A percentile compares a stretch with the other conserved stretches of the same genome.
Conservation (phyloP, 768 basidiomycete species). For the Serendipita vermifera region DNA sequence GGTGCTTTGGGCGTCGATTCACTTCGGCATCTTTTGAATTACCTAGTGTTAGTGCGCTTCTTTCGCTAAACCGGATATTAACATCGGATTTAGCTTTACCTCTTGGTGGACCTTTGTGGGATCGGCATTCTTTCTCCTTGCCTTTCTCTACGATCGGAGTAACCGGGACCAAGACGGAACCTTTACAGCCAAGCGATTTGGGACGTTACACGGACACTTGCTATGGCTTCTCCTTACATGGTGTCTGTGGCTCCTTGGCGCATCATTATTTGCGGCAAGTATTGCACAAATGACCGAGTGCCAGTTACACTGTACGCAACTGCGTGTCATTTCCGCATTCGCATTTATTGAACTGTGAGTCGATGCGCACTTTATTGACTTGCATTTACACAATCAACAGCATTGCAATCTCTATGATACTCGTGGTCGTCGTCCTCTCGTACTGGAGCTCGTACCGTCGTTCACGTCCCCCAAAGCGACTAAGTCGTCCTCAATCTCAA, state of each 20-base stretch:
- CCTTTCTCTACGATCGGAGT: conserved; percentile 4
- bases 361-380: background rate
- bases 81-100: background rate
- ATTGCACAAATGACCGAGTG: background rate
- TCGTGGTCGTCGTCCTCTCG: background rate
- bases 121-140: background rate
- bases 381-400: background rate
- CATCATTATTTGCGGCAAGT: background rate
- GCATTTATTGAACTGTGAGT: background rate
- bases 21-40: background rate
- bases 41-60: background rate
- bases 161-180: background rate
- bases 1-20: background rate
- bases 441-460: background rate
- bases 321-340: background rate
- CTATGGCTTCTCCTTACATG: background rate
- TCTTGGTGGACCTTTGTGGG: conserved; percentile 1
- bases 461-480: background rate
- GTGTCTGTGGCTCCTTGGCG: background rate
- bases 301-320: background rate
- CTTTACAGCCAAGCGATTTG: background rate
- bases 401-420: background rate
- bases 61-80: no score
- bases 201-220: background rate
- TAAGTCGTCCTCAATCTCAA: background rate